Evolutionary conservation across 768 basidiomycete species (phyloP).

Genomic region (Tephrocybe rancida): DNA sequence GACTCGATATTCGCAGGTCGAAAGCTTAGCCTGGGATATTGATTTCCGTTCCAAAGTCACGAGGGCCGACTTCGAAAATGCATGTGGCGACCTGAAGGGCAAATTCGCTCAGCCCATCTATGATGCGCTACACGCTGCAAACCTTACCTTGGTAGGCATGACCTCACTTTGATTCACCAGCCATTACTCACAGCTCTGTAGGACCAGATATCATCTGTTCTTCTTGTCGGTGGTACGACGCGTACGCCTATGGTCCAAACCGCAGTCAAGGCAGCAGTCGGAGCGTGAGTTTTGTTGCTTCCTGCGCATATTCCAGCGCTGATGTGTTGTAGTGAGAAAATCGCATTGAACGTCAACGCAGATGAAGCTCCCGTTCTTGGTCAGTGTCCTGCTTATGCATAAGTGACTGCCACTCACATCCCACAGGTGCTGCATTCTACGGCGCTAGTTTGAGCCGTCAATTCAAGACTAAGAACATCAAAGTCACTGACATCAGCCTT

Average conservation of each 20-base stretch:
- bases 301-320: not conserved
- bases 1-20: conserved; percentile 53
- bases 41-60: conserved; percentile 85
- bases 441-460: conserved; percentile 87
- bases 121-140: conserved; percentile 70
- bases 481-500: conserved; percentile 70
- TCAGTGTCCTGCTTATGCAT: conserved; percentile 16
- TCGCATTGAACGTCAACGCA: conserved; percentile 94
- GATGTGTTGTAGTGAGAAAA: conserved; percentile 57
- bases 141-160: conserved; percentile 60
- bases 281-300: conserved; percentile 56
- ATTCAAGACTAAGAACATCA: conserved; percentile 95
- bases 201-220: conserved; percentile 84
- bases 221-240: conserved; percentile 90
- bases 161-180: not conserved
- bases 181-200: conserved; percentile 28
- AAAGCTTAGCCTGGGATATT: conserved; percentile 87
- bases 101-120: conserved; percentile 72
- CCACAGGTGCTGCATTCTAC: conserved; percentile 78
- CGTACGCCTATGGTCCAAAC: conserved; percentile 91
- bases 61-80: conserved; percentile 76
- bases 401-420: conserved; percentile 5
- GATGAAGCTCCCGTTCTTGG: conserved; percentile 96
- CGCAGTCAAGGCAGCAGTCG: conserved; percentile 76
- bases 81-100: conserved; percentile 64